A percentile compares a stretch with the other conserved stretches of the same genome.
phyloP scores from a whole-genome alignment of 495 filamentous ascomycete species.

The Talaromyces trachyspermus region DNA sequence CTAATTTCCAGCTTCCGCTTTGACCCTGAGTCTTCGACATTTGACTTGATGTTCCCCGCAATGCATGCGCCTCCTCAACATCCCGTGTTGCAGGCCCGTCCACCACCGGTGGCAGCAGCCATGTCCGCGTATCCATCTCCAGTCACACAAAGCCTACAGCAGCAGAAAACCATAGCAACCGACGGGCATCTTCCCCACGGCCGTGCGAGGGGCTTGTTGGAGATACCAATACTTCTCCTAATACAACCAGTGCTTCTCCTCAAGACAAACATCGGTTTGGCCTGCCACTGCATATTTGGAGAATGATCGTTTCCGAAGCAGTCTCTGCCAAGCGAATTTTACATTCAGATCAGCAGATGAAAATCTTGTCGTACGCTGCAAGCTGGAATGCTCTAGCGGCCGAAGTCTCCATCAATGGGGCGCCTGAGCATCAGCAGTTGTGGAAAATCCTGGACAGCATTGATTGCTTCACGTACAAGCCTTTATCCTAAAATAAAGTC shows the following conservation, averaged over 20 bases:
- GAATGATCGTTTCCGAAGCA: slow-evolving; percentile 25
- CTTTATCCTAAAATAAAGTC: slow-evolving; percentile 4
- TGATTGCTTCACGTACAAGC: slow-evolving; percentile 23
- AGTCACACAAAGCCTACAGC: too few relatives aligned
- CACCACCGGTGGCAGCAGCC: not conserved
- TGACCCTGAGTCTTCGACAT: not conserved
- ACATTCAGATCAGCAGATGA: slow-evolving; percentile 24
- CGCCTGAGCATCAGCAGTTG: slow-evolving; percentile 23
- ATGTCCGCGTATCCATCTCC: slow-evolving; percentile 1
- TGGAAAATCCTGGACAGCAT: slow-evolving; percentile 27
- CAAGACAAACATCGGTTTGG: slow-evolving; percentile 14
- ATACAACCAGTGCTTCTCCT: too few relatives aligned
- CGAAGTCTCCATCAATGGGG: slow-evolving; percentile 20
- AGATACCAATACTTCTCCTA: too few relatives aligned
- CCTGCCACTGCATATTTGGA: slow-evolving; percentile 25
- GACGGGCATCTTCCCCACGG: too few relatives aligned
- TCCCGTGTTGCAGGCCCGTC: not conserved
- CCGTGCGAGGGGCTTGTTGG: too few relatives aligned
- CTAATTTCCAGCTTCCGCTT: slow-evolving; percentile 2
- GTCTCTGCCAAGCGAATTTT: slow-evolving; percentile 25
- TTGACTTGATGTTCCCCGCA: not conserved
- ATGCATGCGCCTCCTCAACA: not conserved
- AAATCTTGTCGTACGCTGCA: slow-evolving; percentile 20
- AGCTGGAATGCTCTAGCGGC: slow-evolving; percentile 20
- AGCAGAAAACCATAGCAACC: too few relatives aligned